Evolutionary conservation across 2,329 filamentous ascomycete species (phyloP).

Genomic region (Alternaria tenuissima): DNA sequence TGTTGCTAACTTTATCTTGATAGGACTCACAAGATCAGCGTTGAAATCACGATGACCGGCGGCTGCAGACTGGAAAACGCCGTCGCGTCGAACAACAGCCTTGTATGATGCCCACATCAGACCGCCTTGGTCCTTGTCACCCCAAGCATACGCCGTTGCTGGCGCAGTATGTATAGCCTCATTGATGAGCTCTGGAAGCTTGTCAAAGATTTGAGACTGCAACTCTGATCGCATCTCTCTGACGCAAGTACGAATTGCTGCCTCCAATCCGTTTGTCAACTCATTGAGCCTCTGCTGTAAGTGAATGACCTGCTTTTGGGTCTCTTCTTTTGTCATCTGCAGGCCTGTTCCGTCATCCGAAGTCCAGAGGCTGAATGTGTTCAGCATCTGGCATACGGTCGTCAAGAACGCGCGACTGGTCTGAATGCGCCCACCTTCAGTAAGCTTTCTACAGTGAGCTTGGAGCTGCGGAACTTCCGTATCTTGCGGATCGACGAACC

Average conservation of each 20-base stretch:
- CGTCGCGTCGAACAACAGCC: conserved; percentile 62
- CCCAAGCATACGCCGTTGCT: conserved; percentile 47
- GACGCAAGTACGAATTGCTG: conserved; percentile 51
- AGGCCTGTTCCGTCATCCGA: conserved; percentile 53
- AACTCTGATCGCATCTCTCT: conserved; percentile 53
- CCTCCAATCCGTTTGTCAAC: conserved; percentile 54
- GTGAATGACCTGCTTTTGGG: conserved; percentile 52
- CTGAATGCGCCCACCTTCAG: conserved; percentile 58
- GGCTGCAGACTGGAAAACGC: conserved; percentile 52
- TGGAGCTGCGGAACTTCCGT: conserved; percentile 67
- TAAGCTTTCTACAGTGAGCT: conserved; percentile 66
- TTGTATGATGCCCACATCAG: conserved; percentile 64
- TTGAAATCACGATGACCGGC: conserved; percentile 55
- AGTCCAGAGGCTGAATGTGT: conserved; percentile 62
- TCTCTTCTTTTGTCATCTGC: conserved; percentile 52
- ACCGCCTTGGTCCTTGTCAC: conserved; percentile 55
- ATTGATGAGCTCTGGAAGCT: conserved; percentile 52
- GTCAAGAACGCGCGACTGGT: conserved; percentile 62
- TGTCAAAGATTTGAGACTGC: conserved; percentile 57
- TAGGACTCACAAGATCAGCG: conserved; percentile 49
- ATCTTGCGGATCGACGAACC: conserved; percentile 62
- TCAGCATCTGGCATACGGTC: conserved; percentile 60
- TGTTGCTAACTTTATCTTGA: conserved; percentile 52
- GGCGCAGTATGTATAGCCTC: conserved; percentile 51
- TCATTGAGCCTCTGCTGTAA: conserved; percentile 51